These are phyloP conservation scores for Orbilia blumenaviensis DNA, from an alignment of 2,329 filamentous ascomycete species.

Conservation along the genomic window DNA sequence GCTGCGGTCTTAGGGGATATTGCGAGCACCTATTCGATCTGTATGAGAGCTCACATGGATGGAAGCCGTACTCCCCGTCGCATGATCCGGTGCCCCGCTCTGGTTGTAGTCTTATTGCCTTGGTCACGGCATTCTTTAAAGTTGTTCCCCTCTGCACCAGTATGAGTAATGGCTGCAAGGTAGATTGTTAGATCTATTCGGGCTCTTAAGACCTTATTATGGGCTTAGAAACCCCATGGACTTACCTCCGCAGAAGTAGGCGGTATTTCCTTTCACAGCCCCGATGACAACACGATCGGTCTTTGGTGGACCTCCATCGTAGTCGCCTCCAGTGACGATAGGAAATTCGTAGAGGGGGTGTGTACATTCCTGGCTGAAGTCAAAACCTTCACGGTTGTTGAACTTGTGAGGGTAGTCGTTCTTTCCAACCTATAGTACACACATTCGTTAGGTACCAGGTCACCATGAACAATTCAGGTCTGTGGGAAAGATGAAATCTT, in stretches of 20 bases:
- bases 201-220: not conserved
- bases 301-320: slow-evolving; percentile 59
- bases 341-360: slow-evolving; percentile 64
- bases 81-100: slow-evolving; percentile 10
- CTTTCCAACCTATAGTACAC: slow-evolving; percentile 55
- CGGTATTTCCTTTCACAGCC: slow-evolving; percentile 44
- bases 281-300: slow-evolving; percentile 55
- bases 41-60: not conserved
- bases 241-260: slow-evolving; percentile 54
- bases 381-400: slow-evolving; percentile 63
- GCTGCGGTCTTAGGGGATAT: too few relatives aligned
- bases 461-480: not conserved
- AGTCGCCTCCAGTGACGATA: slow-evolving; percentile 61
- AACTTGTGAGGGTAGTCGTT: slow-evolving; percentile 63
- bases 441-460: slow-evolving; percentile 25
- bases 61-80: slow-evolving; percentile 42
- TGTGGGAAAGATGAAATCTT: too few relatives aligned
- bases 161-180: slow-evolving; percentile 30
- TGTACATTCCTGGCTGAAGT: slow-evolving; percentile 60
- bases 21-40: not conserved
- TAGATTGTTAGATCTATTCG: not conserved
- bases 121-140: slow-evolving; percentile 44
- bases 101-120: slow-evolving; percentile 20
- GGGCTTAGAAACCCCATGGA: slow-evolving; percentile 54
- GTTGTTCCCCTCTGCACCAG: slow-evolving; percentile 19